These are phyloP conservation scores for Sordariomycetes sp. DNA, from an alignment of 2,329 filamentous ascomycete species.

Conservation along the genomic window DNA sequence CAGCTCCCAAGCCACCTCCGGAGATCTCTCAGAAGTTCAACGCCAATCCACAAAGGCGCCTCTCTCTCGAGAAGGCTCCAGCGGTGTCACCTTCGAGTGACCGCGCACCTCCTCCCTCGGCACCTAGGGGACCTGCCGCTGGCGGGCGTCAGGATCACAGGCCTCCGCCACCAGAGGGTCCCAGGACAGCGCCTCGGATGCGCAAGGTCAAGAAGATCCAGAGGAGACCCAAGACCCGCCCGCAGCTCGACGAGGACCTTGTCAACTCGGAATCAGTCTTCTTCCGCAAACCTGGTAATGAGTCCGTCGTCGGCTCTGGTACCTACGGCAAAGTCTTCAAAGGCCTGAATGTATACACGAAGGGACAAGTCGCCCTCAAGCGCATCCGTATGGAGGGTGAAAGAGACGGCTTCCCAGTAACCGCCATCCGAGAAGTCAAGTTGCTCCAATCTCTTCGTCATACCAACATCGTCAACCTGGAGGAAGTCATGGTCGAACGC, in stretches of 20 bases:
- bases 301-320: conserved; percentile 89
- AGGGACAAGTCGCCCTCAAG: conserved; percentile 74
- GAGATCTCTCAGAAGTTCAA: conserved; percentile 64
- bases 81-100: too few species aligned
- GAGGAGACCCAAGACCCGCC: conserved; percentile 62
- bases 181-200: conserved; percentile 36
- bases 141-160: conserved; percentile 25
- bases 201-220: conserved; percentile 59
- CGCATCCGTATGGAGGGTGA: conserved; percentile 92
- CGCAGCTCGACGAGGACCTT: conserved; percentile 62
- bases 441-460: conserved; percentile 80
- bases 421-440: conserved; percentile 85
- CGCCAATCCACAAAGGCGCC: conserved; percentile 43
- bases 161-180: conserved; percentile 21
- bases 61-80: conserved; percentile 12
- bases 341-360: conserved; percentile 85
- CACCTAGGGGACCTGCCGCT: conserved; percentile 44
- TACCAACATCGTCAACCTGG: conserved; percentile 70
- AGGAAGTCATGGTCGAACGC: conserved; percentile 95
- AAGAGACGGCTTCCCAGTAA: conserved; percentile 83
- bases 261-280: conserved; percentile 81
- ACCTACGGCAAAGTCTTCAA: conserved; percentile 97
- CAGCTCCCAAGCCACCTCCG: conserved; percentile 51
- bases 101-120: conserved; percentile 38
- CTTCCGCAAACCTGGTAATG: conserved; percentile 92